Evolutionary conservation across 2,329 filamentous ascomycete species (phyloP), one percentile per base, ranked within the genome.

Genomic region (Cyanodermella asteris): DNA sequence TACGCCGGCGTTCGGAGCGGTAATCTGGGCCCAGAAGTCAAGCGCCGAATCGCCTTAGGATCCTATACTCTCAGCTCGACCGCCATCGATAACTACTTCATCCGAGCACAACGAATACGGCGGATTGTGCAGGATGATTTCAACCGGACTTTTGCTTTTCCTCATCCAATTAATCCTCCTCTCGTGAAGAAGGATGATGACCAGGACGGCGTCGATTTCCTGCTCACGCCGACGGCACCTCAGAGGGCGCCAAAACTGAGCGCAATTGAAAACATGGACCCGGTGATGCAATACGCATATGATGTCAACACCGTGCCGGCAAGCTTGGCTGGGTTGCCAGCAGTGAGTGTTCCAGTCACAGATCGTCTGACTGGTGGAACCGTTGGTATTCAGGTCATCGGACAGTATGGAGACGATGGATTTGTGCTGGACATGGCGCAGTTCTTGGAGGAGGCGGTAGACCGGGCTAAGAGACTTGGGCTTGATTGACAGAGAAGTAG

Each of bases 291-390:
- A 2, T 94, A 93, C 42, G 75, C 76, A 56, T 91, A 87, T 40
- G 87, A 97, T 49, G 73, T 94, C 2, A 84, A 94, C 39, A 94
- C 87, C 0, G 84, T 97, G 2, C 87, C 87, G 2, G 81, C 84
- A 3, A 93, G 81, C 49, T 54, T 97, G 35, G 87, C 84, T 1
- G 87, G 87, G 0, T 53, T 97, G 28, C 87, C 87, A 3, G 77
- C 82, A 7, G 64, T 93, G 25, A 93, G 75, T 36, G 59, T 97
- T 7, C 84, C 87, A 0, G 56, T 73, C 33, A 20, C 16, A 11
- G n/a, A n/a, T 23, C 13, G 19, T 13, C 13, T 6, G 3, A 21
- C 18, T 12, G 7, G 11, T 14, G 11, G 19, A 20, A 25, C 45
- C 8, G 37, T 47, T 11, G 53, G 53, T 2, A 50, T 58, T 13